Evolutionary conservation across 148 eudicot genomes (phyloP).

Genomic region (Arbutus unedo): DNA sequence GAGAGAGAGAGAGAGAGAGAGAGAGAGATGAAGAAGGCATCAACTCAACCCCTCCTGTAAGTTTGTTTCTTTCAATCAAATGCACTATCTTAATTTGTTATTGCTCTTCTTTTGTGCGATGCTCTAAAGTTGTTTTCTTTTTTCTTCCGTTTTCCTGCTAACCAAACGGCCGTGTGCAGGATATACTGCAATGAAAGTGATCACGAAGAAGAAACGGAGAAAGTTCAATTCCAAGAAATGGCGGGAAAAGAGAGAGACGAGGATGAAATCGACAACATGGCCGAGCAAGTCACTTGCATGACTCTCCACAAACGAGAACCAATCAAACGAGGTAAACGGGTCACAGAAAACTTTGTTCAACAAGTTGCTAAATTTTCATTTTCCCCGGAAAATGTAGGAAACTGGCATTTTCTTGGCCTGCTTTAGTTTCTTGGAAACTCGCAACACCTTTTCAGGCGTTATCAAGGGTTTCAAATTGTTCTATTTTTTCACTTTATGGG

Average conservation of each 20-base stretch:
- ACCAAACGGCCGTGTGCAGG: slow-evolving; percentile 21
- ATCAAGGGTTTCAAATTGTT: not conserved
- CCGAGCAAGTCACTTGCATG: slow-evolving; percentile 18
- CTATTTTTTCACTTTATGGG: too few species aligned
- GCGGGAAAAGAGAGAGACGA: slow-evolving; percentile 7
- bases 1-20: not conserved
- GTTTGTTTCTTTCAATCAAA: not conserved
- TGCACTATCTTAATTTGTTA: not conserved
- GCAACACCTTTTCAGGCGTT: not conserved
- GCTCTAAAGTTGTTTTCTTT: not conserved
- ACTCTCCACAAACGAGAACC: slow-evolving; percentile 23
- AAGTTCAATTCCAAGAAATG: not conserved
- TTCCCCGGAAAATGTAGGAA: slow-evolving; percentile 16
- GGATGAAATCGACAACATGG: slow-evolving; percentile 12
- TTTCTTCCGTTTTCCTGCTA: slow-evolving; percentile 11
- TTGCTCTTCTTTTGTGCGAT: not conserved
- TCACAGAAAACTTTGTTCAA: not conserved
- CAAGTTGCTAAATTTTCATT: not conserved
- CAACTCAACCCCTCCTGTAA: slow-evolving; percentile 31
- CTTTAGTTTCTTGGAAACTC: slow-evolving; percentile 11
- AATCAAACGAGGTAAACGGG: slow-evolving; percentile 10
- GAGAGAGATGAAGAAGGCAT: slow-evolving; percentile 23
- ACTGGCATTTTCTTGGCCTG: not conserved
- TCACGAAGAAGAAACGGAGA: slow-evolving; percentile 3
- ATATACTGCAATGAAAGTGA: slow-evolving; percentile 21